A percentile compares a stretch with the other conserved stretches of the same genome.
Evolutionary conservation across 176 grass and related monocot species (phyloP).

Genomic region (Poa pratensis): DNA sequence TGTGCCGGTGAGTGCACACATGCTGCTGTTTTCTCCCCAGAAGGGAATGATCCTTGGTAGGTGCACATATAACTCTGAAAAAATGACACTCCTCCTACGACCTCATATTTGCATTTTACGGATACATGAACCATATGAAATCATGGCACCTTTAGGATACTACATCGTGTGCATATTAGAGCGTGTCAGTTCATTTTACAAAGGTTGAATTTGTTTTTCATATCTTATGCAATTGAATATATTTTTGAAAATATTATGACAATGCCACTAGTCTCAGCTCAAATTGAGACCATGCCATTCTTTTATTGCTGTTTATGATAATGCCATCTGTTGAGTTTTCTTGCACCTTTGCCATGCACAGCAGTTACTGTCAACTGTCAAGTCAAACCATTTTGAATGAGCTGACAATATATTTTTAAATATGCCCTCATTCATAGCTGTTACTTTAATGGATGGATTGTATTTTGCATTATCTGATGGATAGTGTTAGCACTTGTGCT

Average conservation of each 20-base stretch:
- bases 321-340: not conserved
- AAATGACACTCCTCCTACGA: no score
- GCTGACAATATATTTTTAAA: not conserved
- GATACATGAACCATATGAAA: not conserved
- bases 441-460: not conserved
- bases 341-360: not conserved
- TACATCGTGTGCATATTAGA: not conserved
- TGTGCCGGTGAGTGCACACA: slow-evolving; percentile 47
- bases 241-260: not conserved
- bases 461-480: not conserved
- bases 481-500: not conserved
- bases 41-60: slow-evolving; percentile 79
- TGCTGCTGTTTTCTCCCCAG: slow-evolving; percentile 83
- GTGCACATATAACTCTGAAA: slow-evolving; percentile 5
- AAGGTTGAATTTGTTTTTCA: not conserved
- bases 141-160: not conserved
- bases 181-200: not conserved
- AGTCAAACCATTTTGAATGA: not conserved
- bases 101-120: not conserved
- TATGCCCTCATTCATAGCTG: not conserved
- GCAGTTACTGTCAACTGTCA: not conserved
- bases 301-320: not conserved
- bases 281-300: not conserved
- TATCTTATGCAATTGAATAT: not conserved
- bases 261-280: not conserved